Percentiles rank a stretch among this genome's conserved stretches.
Evolutionary conservation across 495 filamentous ascomycete genomes (phyloP).

Genomic region (Friedmanniomyces endolithicus): DNA sequence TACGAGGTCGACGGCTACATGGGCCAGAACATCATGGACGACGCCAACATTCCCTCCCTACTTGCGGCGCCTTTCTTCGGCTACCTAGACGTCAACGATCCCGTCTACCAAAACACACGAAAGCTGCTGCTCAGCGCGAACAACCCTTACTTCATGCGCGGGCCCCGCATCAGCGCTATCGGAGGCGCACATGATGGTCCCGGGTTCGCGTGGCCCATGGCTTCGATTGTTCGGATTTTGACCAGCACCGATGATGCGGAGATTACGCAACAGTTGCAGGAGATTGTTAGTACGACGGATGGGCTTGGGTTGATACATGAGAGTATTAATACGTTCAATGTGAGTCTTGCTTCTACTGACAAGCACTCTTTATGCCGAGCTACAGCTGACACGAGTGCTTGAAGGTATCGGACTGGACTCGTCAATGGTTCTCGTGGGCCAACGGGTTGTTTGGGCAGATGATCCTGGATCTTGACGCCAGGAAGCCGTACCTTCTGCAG

Average conservation of each 20-base stretch:
- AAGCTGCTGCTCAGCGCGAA: conserved; percentile 35
- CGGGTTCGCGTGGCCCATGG: conserved; percentile 47
- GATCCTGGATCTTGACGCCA: conserved; percentile 43
- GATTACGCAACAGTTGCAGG: conserved; percentile 35
- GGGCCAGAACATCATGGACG: conserved; percentile 44
- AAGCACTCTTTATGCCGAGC: neutral
- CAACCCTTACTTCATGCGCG: conserved; percentile 48
- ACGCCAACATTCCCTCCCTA: conserved; percentile 49
- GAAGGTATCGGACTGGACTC: neutral
- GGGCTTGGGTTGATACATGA: conserved; percentile 51
- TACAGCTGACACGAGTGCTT: neutral
- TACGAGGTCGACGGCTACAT: conserved; percentile 52
- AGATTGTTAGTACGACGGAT: conserved; percentile 41
- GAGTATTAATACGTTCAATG: conserved; percentile 43
- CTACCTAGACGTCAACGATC: conserved; percentile 34
- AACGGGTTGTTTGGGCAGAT: conserved; percentile 58
- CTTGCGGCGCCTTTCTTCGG: conserved; percentile 43
- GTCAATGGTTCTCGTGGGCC: conserved; percentile 47
- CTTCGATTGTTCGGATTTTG: conserved; percentile 43
- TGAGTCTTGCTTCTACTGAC: conserved; percentile 31
- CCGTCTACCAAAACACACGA: conserved; percentile 41
- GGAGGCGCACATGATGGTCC: conserved; percentile 47
- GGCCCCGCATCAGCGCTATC: conserved; percentile 40
- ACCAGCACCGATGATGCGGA: conserved; percentile 43
- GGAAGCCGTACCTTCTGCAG: conserved; percentile 37